Percentiles rank a stretch among this genome's conserved stretches.
These are phyloP conservation scores for Pseudocercospora fuligena DNA, from an alignment of 2,329 filamentous ascomycete genomes.

Conservation along the genomic window DNA sequence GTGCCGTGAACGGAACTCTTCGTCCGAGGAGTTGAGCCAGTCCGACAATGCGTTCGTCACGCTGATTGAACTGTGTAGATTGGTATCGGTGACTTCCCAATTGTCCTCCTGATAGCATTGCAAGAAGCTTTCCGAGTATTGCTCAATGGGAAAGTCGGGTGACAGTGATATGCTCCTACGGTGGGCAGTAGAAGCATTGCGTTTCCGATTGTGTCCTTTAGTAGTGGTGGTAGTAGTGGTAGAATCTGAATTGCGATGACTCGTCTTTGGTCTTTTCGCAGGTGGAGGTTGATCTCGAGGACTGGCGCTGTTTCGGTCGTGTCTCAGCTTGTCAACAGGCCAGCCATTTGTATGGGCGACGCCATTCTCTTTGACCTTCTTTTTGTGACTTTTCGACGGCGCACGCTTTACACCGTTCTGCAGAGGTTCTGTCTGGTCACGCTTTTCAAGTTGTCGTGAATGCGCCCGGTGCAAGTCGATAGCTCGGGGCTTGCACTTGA, in stretches of 20 bases:
- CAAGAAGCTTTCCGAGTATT: slow-evolving; percentile 66
- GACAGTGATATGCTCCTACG: slow-evolving; percentile 78
- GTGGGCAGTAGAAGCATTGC: slow-evolving; percentile 62
- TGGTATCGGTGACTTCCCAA: slow-evolving; percentile 65
- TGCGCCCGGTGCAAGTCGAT: slow-evolving; percentile 76
- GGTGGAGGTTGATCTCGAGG: slow-evolving; percentile 62
- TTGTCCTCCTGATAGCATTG: slow-evolving; percentile 61
- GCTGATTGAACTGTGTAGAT: slow-evolving; percentile 75
- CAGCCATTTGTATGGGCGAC: slow-evolving; percentile 69
- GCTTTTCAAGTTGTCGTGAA: slow-evolving; percentile 44
- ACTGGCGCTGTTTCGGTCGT: slow-evolving; percentile 57
- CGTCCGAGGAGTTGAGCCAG: slow-evolving; percentile 78
- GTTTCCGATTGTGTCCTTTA: slow-evolving; percentile 64
- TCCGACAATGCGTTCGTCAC: slow-evolving; percentile 75
- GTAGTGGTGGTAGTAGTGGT: slow-evolving; percentile 71
- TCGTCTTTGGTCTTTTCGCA: slow-evolving; percentile 79
- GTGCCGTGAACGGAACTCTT: slow-evolving; percentile 39
- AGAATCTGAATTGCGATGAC: slow-evolving; percentile 78
- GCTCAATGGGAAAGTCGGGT: slow-evolving; percentile 49
- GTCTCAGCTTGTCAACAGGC: slow-evolving; percentile 62
- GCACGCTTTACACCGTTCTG: slow-evolving; percentile 67
- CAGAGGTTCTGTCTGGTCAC: slow-evolving; percentile 62
- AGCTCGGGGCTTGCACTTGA: slow-evolving; percentile 79
- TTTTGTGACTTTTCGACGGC: slow-evolving; percentile 82
- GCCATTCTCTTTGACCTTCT: slow-evolving; percentile 74